phyloP scores from a whole-genome alignment of 345 rosid species.

The Citrus australasica region DNA sequence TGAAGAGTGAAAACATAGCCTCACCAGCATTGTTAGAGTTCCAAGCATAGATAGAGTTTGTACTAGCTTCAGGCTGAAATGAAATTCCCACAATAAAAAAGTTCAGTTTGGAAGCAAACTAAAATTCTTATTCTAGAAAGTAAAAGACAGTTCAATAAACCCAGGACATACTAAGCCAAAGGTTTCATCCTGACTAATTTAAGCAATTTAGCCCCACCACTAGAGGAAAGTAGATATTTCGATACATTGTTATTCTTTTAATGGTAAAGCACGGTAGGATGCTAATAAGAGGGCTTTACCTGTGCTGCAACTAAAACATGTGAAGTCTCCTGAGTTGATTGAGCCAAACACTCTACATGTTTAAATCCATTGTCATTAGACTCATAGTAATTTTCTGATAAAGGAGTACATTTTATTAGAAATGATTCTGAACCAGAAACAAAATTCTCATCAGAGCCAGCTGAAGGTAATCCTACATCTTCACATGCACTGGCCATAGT shows the following conservation, averaged over 20 bases:
- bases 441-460: slow-evolving; percentile 17
- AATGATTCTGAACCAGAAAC: slow-evolving; percentile 30
- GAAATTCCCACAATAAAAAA: slow-evolving; percentile 10
- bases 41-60: slow-evolving; percentile 15
- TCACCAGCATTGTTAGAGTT: slow-evolving; percentile 25
- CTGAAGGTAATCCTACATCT: slow-evolving; percentile 48
- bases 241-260: neutral
- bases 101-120: slow-evolving; percentile 10
- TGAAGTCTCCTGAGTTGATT: slow-evolving; percentile 19
- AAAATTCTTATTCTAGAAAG: neutral
- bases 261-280: neutral
- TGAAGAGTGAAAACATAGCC: slow-evolving; percentile 2
- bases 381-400: slow-evolving; percentile 14
- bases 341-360: slow-evolving; percentile 7
- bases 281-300: slow-evolving; percentile 29
- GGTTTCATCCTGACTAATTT: neutral
- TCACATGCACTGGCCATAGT: slow-evolving; percentile 44
- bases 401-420: slow-evolving; percentile 48
- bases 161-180: slow-evolving; percentile 1
- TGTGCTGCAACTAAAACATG: slow-evolving; percentile 12
- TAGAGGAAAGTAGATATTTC: neutral
- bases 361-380: slow-evolving; percentile 15
- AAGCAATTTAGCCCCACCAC: neutral
- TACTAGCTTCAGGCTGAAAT: slow-evolving; percentile 25
- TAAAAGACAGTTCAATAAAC: neutral